Evolutionary conservation across 805 yeast genomes (phyloP).

Genomic region (Candida verbasci): DNA sequence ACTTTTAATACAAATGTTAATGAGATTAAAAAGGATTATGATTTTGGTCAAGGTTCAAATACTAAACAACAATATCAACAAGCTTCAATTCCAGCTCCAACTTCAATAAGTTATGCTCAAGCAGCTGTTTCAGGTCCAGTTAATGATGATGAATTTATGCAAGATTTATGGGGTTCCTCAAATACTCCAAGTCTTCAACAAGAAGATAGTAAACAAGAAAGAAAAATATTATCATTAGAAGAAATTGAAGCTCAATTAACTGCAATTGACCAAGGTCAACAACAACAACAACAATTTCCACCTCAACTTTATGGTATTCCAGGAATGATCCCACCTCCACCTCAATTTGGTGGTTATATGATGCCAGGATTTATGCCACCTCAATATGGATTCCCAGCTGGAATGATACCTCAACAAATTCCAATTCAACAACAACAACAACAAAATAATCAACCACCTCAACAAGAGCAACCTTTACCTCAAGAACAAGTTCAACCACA

Average conservation of each 20-base stretch:
- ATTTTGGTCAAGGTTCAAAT: constrained; percentile 42
- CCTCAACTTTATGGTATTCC: constrained; percentile 35
- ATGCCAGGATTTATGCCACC: constrained; percentile 33
- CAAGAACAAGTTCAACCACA: constrained; percentile 4
- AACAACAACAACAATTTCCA: constrained; percentile 21
- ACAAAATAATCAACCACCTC: constrained; percentile 8
- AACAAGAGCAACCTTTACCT: constrained; percentile 11
- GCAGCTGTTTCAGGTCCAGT: constrained; percentile 31
- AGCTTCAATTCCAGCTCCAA: constrained; percentile 11
- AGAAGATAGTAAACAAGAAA: constrained; percentile 16
- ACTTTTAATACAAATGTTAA: constrained; percentile 59
- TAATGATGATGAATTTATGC: constrained; percentile 43
- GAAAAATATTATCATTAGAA: constrained; percentile 65
- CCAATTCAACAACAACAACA: constrained; percentile 13
- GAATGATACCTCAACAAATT: constrained; percentile 20
- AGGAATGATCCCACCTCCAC: constrained; percentile 25
- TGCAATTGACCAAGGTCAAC: constrained; percentile 32
- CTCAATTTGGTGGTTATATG: constrained; percentile 36
- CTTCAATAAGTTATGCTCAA: constrained; percentile 36
- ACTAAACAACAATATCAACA: constrained; percentile 1
- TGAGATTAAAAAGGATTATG: constrained; percentile 57
- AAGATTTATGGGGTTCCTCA: constrained; percentile 40
- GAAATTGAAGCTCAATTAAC: constrained; percentile 80
- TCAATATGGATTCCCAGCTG: constrained; percentile 28
- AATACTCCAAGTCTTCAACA: constrained; percentile 28